Evolutionary conservation across 2,329 filamentous ascomycete species (phyloP), one percentile per base, ranked within the genome.

Genomic region (Colletotrichum somersetense): DNA sequence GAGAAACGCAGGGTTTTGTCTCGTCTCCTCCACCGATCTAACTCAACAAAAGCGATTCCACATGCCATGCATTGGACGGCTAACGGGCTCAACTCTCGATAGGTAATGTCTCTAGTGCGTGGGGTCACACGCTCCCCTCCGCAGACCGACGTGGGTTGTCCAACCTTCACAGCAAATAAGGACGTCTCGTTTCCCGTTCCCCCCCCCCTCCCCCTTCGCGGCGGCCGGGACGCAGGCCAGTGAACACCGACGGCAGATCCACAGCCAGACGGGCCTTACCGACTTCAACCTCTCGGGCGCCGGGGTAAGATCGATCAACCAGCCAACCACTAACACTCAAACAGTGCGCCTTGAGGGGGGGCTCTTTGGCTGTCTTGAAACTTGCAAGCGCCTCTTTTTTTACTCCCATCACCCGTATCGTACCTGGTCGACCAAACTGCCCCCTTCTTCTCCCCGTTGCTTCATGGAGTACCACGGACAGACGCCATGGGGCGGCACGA

Each of bases 401-500:
- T 42, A 11, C 14, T 62, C 20, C 20, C 33, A 53, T 53, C 35
- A 42, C 18, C 44, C 12, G 33, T 2, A 18, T 26, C 26, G 20
- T 38, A 30, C 8, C 40, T 42, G n/a, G 35, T 14, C 33, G 14
- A 5, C 40, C 33, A 26, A 23, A 35, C 10, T 6, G 5, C 12
- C 8, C 26, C n/a, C n/a, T 5, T 23, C 59, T 7, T 16, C 59
- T 35, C 44, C 20, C 20, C 46, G 14, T 64, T 8, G 40, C 30
- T 42, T 26, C 33, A 23, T 57, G 44, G 33, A 12, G 42, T 35
- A 18, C 33, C 52, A 63, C 53, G 52, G 40, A 58, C 23, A 35
- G 35, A 40, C 30, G 52, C 30, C 33, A 57, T 69, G 53, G 50
- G 10, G 48, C 66, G 66, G 61, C 52, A 64, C 52, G 66, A 69